Evolutionary conservation across 2,329 filamentous ascomycete species (phyloP).

Genomic region (Neodidymelliopsis sp.): DNA sequence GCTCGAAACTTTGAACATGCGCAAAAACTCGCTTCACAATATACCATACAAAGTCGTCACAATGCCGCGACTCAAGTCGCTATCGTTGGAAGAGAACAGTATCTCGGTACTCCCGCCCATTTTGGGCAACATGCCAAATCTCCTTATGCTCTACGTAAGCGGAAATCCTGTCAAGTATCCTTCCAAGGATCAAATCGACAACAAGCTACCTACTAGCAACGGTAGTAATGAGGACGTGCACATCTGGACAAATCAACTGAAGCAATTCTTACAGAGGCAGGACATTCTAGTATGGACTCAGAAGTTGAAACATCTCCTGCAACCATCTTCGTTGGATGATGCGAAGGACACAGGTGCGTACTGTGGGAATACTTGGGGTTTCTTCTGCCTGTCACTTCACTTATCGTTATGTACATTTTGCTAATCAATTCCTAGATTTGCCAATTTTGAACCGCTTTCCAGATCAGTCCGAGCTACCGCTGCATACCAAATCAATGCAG

Average conservation of each 20-base stretch:
- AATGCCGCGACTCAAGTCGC: background rate
- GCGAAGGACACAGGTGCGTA: too few relatives aligned
- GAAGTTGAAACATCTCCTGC: too few relatives aligned
- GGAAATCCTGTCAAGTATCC: background rate
- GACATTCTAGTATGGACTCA: too few relatives aligned
- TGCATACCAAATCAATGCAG: too few relatives aligned
- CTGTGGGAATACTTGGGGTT: too few relatives aligned
- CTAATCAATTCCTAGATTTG: too few relatives aligned
- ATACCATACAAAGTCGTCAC: background rate
- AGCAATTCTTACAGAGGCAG: too few relatives aligned
- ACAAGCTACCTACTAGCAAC: background rate
- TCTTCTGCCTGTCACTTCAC: too few relatives aligned
- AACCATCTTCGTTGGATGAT: too few relatives aligned
- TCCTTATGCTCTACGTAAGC: background rate
- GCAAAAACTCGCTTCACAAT: background rate
- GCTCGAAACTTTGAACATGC: conserved; percentile 4
- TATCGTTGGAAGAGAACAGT: background rate
- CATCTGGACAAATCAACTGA: background rate
- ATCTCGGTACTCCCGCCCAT: background rate
- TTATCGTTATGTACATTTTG: too few relatives aligned
- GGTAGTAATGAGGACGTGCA: background rate
- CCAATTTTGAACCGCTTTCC: too few relatives aligned
- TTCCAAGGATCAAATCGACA: background rate
- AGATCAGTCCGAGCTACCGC: too few relatives aligned
- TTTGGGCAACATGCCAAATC: background rate